phyloP scores from a whole-genome alignment of 176 grass and related monocot genomes.

The Tuctoria greenei region DNA sequence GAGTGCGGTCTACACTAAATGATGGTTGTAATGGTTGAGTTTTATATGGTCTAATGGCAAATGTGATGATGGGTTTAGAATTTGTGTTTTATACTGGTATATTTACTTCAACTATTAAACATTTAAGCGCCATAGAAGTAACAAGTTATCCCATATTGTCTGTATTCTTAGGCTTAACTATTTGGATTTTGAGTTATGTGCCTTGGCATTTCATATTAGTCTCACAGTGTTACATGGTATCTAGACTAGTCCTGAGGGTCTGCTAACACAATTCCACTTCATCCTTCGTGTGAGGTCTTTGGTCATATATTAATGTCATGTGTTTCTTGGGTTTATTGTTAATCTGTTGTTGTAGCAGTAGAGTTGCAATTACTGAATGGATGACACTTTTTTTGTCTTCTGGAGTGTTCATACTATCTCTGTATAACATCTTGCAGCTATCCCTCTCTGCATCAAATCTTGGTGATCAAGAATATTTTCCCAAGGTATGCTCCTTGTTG shows the following conservation, averaged over 20 bases:
- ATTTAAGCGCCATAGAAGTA: not conserved
- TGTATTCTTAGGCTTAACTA: not conserved
- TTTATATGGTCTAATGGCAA: not conserved
- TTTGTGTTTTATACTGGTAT: not conserved
- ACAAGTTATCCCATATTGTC: not conserved
- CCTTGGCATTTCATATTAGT: not conserved
- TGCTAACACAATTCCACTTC: not conserved
- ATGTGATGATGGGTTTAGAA: not conserved
- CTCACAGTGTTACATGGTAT: not conserved
- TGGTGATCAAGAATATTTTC: slow-evolving; percentile 65
- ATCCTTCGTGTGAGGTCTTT: not conserved
- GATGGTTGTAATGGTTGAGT: slow-evolving; percentile 1
- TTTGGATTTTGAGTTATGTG: slow-evolving; percentile 11
- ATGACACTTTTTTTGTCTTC: slow-evolving; percentile 7
- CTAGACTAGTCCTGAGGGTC: slow-evolving; percentile 2
- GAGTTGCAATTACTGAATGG: slow-evolving; percentile 8
- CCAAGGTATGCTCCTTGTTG: slow-evolving; percentile 52
- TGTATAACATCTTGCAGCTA: slow-evolving; percentile 55
- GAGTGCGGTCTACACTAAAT: no score
- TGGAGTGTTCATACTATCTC: slow-evolving; percentile 19
- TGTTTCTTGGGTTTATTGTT: not conserved
- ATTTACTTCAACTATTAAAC: slow-evolving; percentile 4
- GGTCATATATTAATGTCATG: slow-evolving; percentile 8
- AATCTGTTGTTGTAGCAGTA: slow-evolving; percentile 15
- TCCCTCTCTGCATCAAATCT: slow-evolving; percentile 81